Base-by-base conservation (phyloP, 768 basidiomycete genomes). In the Panellus pusillus region DNA sequence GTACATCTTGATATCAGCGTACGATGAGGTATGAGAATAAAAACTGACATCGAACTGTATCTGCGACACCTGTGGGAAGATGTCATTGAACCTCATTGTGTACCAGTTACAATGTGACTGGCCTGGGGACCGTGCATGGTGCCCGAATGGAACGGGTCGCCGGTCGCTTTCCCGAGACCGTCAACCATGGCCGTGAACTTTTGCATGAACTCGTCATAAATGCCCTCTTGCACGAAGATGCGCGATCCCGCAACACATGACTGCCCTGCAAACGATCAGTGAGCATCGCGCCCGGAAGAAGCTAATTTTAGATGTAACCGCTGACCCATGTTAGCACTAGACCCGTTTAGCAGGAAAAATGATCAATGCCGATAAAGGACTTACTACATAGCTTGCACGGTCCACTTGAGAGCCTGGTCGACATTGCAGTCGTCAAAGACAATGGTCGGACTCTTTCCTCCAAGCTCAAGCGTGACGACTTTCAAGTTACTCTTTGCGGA, bases 401-500 rank as follows among this genome's bases (percentile, higher is more conserved):
- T 74, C 89, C 89, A 93, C 42, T 80, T 77, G 11, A 89, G 79
- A 11, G 90, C 84, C 64, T 89, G 77, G 0, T 89, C 83, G 5
- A 89, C 60, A 66, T 90, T 79, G 5, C 86, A 86, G 55, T 87
- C 84, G 57, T 90, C 79, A 63, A 88, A 90, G 58, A 93, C 76
- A 61, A 93, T 77, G 42, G 72, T 81, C 0, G 85, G 85, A 54
- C 78, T 83, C 76, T 91, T 89, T 32, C 88, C 89, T 14, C 91
- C 91, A 19, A 93, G 77, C 69, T 92, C 91, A 29, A 93, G 81
- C 2, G 89, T 89, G 47, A 91, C 85, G 52, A 81, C 81, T 74
- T 96, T 97, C 63, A 97, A 67, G 65, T 96, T 97, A 28, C 81
- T 82, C 68, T 84, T 82, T 1, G 90, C 82, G 3, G 93, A 80